phyloP scores from a whole-genome alignment of 768 basidiomycete species.

The Coprinellus micaceus region DNA sequence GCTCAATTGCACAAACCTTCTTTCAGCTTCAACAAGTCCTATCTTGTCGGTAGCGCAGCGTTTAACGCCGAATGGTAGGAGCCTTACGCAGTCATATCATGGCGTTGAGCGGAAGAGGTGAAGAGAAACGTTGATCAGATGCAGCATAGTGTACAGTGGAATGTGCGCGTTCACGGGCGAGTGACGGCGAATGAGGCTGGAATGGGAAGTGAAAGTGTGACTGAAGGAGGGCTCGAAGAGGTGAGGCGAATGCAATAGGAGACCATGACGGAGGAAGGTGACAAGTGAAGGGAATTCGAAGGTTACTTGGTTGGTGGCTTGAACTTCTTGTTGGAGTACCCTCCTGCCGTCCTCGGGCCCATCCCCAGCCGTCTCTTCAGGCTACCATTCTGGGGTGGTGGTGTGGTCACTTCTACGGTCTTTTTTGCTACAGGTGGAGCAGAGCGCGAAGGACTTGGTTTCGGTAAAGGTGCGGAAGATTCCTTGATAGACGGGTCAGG shows the following conservation, averaged over 20 bases:
- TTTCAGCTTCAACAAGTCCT: neutral
- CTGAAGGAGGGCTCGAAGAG: too few species aligned
- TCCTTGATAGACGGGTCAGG: neutral
- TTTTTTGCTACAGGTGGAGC: neutral
- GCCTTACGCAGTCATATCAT: neutral
- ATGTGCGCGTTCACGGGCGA: neutral
- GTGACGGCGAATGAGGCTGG: neutral
- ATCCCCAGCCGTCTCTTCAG: conserved; percentile 60
- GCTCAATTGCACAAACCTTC: neutral
- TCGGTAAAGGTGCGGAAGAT: neutral
- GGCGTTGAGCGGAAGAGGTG: neutral
- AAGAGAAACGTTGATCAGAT: neutral
- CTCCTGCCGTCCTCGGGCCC: conserved; percentile 41
- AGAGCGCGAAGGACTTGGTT: neutral
- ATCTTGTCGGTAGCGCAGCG: too few species aligned
- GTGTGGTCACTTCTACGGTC: neutral
- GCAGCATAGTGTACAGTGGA: neutral
- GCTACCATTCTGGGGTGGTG: conserved; percentile 21
- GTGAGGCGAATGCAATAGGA: too few species aligned
- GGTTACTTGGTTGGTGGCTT: conserved; percentile 41
- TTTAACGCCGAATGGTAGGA: too few species aligned
- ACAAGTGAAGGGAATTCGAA: neutral
- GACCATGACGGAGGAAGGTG: too few species aligned
- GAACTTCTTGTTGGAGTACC: conserved; percentile 70
- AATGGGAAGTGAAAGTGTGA: neutral